A percentile compares a stretch with the other conserved stretches of the same genome.
Evolutionary conservation across 2,329 filamentous ascomycete species (phyloP).

Genomic region (Penicillium sp.): DNA sequence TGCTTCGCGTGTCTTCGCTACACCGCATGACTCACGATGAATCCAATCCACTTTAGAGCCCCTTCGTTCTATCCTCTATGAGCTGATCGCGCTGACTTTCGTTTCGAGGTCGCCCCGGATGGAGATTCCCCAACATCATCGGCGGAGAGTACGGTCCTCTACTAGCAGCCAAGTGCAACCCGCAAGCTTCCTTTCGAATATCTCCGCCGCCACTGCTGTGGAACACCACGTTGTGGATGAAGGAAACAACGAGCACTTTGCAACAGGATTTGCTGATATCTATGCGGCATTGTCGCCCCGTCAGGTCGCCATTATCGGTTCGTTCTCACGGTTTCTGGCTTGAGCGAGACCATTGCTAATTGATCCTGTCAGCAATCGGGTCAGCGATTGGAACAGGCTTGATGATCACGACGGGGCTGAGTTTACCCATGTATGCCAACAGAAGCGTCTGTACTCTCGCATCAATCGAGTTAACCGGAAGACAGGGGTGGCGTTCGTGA

Average conservation of each 20-base stretch:
- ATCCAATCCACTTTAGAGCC: background rate
- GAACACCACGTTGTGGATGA: constrained; percentile 1
- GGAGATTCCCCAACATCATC: constrained; percentile 6
- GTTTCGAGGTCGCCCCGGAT: background rate
- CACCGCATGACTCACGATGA: background rate
- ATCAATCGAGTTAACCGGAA: constrained; percentile 6
- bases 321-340: constrained; percentile 10
- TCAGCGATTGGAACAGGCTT: constrained; percentile 33
- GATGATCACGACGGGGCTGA: constrained; percentile 30
- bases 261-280: constrained; percentile 21
- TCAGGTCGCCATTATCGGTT: constrained; percentile 27
- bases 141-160: constrained; percentile 12
- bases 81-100: no score
- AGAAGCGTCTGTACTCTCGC: background rate
- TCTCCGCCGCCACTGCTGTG: constrained; percentile 1
- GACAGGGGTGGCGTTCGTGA: constrained; percentile 30
- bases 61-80: background rate
- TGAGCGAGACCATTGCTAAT: constrained; percentile 5
- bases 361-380: constrained; percentile 26
- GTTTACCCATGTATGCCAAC: constrained; percentile 31
- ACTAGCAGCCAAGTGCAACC: constrained; percentile 1
- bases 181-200: background rate
- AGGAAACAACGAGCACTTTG: constrained; percentile 1
- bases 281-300: constrained; percentile 19
- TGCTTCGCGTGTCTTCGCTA: background rate